These are phyloP conservation scores for Chalciporus pseudorubinellus DNA, from an alignment of 768 basidiomycete genomes.

Conservation along the genomic window DNA sequence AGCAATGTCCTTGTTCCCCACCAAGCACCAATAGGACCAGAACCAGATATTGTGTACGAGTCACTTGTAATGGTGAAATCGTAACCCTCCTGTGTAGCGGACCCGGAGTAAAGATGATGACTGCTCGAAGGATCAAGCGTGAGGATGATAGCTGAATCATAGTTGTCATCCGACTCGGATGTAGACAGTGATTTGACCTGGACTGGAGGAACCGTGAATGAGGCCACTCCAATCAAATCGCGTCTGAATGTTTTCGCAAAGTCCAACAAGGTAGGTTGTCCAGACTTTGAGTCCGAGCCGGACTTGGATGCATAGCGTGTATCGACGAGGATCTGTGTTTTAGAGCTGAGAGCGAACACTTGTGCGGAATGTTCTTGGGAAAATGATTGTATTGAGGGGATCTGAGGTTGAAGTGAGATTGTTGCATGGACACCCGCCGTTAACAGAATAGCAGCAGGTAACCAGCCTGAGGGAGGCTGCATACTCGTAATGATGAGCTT, in stretches of 20 bases:
- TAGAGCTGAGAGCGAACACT: slow-evolving; percentile 30
- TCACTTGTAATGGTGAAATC: slow-evolving; percentile 32
- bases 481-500: background rate
- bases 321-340: slow-evolving; percentile 39
- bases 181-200: background rate
- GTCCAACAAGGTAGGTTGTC: slow-evolving; percentile 32
- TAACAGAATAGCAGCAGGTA: background rate
- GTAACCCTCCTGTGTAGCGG: slow-evolving; percentile 39
- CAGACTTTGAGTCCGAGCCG: slow-evolving; percentile 13
- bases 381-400: slow-evolving; percentile 39
- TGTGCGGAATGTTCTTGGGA: slow-evolving; percentile 12
- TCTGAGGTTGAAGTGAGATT: slow-evolving; percentile 27
- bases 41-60: slow-evolving; percentile 34
- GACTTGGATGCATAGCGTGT: slow-evolving; percentile 15
- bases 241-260: slow-evolving; percentile 39
- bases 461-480: background rate
- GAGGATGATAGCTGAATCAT: slow-evolving; percentile 29
- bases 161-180: background rate
- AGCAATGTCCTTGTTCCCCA: slow-evolving; percentile 45
- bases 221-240: slow-evolving; percentile 34
- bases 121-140: slow-evolving; percentile 25
- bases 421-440: background rate
- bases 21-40: slow-evolving; percentile 38
- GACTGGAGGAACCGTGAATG: slow-evolving; percentile 7
- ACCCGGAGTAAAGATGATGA: slow-evolving; percentile 37